Conservation (phyloP, 371 early-diverging fungal genomes). For the Phascolomyces articulosus region DNA sequence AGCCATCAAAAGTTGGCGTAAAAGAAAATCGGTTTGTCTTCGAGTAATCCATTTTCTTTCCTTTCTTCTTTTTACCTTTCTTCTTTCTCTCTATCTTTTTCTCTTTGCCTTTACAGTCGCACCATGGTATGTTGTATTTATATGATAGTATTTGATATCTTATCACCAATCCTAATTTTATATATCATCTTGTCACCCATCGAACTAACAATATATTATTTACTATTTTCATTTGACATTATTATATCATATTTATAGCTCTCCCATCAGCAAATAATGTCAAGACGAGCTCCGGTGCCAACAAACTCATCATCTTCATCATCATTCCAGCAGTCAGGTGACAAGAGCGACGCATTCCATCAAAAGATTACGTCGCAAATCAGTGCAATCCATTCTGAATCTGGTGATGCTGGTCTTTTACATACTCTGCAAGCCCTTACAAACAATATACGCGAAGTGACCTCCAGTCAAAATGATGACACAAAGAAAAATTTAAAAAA, state of each 20-base stretch:
- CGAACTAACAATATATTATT: neutral
- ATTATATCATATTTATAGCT: neutral
- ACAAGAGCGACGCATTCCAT: neutral
- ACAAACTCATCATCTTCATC: neutral
- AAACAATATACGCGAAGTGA: neutral
- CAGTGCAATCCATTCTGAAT: conserved; percentile 19
- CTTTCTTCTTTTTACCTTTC: too few species aligned
- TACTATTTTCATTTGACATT: neutral
- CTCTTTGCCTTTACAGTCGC: neutral
- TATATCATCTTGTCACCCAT: too few species aligned
- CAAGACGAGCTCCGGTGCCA: neutral
- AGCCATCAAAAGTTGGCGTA: too few species aligned
- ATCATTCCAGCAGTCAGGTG: too few species aligned
- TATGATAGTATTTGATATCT: too few species aligned
- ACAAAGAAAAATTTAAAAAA: conserved; percentile 10
- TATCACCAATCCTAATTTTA: too few species aligned
- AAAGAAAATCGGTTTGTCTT: too few species aligned
- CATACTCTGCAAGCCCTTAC: conserved; percentile 16
- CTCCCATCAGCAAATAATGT: conserved; percentile 12
- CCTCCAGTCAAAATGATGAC: neutral
- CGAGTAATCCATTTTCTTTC: too few species aligned
- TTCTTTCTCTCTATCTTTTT: neutral
- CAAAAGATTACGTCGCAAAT: conserved; percentile 4
- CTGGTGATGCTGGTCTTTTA: conserved; percentile 22
- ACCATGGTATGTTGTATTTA: neutral